These are phyloP conservation scores for Heterobasidion parviporum DNA, from an alignment of 1,284 basidiomycete species.

Conservation along the genomic window DNA sequence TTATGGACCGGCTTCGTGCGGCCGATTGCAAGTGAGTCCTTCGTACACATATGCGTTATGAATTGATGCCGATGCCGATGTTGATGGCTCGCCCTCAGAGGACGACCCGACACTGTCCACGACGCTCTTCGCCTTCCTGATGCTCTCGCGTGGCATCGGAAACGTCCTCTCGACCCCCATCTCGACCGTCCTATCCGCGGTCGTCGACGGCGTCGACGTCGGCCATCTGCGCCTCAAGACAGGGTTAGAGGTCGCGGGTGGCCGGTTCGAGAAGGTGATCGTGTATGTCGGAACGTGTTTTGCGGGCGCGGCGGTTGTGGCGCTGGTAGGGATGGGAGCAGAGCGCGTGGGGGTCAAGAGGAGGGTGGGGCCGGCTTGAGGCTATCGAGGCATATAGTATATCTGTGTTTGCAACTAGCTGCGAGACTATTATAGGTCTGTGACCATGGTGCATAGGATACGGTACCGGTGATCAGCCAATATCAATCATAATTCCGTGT, in stretches of 20 bases:
- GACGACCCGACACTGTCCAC: slow-evolving; percentile 27
- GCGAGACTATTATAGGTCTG: neutral
- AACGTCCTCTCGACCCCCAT: slow-evolving; percentile 35
- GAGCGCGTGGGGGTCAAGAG: neutral
- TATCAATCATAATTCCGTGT: too few relatives aligned
- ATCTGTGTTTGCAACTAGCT: too few relatives aligned
- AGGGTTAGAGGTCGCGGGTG: slow-evolving; percentile 26
- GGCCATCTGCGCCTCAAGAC: slow-evolving; percentile 5
- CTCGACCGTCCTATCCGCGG: slow-evolving; percentile 20
- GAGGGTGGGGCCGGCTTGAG: too few relatives aligned
- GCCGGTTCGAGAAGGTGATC: slow-evolving; percentile 25
- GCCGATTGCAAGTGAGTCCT: slow-evolving; percentile 13
- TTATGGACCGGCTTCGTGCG: slow-evolving; percentile 18
- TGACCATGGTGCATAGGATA: neutral
- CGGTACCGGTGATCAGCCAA: neutral
- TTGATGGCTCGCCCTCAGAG: slow-evolving; percentile 13
- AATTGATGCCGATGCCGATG: neutral
- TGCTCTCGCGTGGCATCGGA: slow-evolving; percentile 30
- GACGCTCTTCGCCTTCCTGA: slow-evolving; percentile 27
- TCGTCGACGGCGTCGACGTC: neutral
- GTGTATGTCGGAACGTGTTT: slow-evolving; percentile 28
- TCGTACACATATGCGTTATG: neutral
- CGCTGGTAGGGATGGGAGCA: slow-evolving; percentile 15
- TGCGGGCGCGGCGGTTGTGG: slow-evolving; percentile 22
- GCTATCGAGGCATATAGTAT: too few relatives aligned